Base-by-base conservation (phyloP, 352 stramenopile species). In the Phytophthora foliorum region DNA sequence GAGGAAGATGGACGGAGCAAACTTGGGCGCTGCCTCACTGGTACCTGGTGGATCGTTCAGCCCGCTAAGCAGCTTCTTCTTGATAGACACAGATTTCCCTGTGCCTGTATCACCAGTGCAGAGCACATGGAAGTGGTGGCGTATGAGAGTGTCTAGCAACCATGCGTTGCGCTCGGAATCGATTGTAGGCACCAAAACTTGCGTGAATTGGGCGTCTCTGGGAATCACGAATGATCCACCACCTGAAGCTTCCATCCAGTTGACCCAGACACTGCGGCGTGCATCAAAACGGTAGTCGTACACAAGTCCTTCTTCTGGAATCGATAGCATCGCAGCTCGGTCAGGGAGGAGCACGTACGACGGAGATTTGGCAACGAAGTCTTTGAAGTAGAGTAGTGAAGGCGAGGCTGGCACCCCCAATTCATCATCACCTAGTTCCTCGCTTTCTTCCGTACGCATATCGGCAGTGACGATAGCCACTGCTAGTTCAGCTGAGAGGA, bases 11-110 rank as follows among this genome's bases (percentile, higher is more conserved):
- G 80, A 96, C 11, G 64, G 38, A 27, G 84, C 90, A 53, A 96
- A 98, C 42, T 72, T 73, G 2, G 46, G 52, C 5, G 65, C 44
- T 14, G 54, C 44, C 4, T 72, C 69, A 34, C 44, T 69, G 1
- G 48, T 44, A 16, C 68, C 63, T 19, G 56, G 50, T 17, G 86
- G 80, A 16, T 86, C 72, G 34, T 89, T 85, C 51, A 97, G 74
- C 9, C 89, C 90, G 38, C 72, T 89, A 19, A 97, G 52, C 27
- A 98, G 80, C 67, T 98, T 98, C 62, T 97, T 97, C 75, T 98
- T 97, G 66, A 98, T 95, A 2, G 90, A 96, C 5, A 98, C 94
- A 2, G 86, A 97, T 67, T 98, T 98, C 39, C 94, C 94, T n/a
- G 94, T 98, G 16, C 94, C 94, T 10, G 94, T 98, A 36, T 98